A percentile compares a stretch with the other conserved stretches of the same genome.
phyloP scores from a whole-genome alignment of 352 stramenopile species.

The Elongisporangium senticosum region DNA sequence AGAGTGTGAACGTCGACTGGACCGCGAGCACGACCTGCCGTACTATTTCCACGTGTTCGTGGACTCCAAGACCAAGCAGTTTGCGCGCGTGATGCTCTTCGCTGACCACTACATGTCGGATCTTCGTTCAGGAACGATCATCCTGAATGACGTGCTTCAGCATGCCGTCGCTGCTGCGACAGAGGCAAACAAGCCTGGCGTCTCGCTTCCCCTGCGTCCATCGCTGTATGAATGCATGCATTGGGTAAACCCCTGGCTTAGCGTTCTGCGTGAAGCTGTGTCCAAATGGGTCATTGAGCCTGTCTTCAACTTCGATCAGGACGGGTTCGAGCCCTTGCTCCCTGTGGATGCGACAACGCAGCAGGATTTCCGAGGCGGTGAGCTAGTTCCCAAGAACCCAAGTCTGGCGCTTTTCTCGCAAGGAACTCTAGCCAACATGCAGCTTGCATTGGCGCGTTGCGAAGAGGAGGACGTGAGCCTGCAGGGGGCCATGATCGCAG shows the following conservation, averaged over 20 bases:
- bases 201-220: slow-evolving; percentile 24
- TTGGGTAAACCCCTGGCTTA: slow-evolving; percentile 43
- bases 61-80: slow-evolving; percentile 26
- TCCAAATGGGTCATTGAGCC: slow-evolving; percentile 63
- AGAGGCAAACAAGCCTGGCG: background rate
- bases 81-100: slow-evolving; percentile 43
- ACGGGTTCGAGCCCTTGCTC: slow-evolving; percentile 33
- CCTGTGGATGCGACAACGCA: slow-evolving; percentile 32
- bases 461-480: slow-evolving; percentile 32
- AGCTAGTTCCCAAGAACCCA: slow-evolving; percentile 26
- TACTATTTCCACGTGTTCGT: slow-evolving; percentile 37
- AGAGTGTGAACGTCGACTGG: slow-evolving; percentile 35
- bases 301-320: slow-evolving; percentile 53
- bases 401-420: slow-evolving; percentile 42
- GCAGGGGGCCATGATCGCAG: slow-evolving; percentile 36
- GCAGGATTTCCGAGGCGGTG: slow-evolving; percentile 28
- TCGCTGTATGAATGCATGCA: slow-evolving; percentile 60
- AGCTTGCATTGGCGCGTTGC: slow-evolving; percentile 27
- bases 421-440: slow-evolving; percentile 35
- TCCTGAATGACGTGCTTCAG: slow-evolving; percentile 44
- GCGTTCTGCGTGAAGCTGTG: slow-evolving; percentile 43
- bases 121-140: slow-evolving; percentile 27
- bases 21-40: slow-evolving; percentile 42
- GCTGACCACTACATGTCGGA: slow-evolving; percentile 67
- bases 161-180: background rate